These are phyloP conservation scores for Picea mariana DNA, from an alignment of 83 land plant genomes.

Conservation along the genomic window DNA sequence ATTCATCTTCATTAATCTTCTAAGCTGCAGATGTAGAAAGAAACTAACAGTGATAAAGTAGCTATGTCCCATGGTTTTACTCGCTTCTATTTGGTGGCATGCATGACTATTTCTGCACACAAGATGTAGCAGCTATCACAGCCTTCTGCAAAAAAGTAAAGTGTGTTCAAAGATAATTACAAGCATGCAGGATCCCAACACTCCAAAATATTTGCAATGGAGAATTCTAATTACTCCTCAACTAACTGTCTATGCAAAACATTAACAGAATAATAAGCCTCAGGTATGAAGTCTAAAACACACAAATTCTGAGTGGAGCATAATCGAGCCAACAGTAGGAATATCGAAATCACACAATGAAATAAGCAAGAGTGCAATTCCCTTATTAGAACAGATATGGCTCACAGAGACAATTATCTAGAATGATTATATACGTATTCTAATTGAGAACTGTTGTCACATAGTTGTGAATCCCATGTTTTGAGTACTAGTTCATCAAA, in stretches of 20 bases:
- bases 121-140: not conserved
- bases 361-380: not conserved
- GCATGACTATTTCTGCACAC: not conserved
- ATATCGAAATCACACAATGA: not conserved
- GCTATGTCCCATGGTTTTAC: not conserved
- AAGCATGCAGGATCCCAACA: not conserved
- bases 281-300: not conserved
- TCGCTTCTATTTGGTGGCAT: no score
- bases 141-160: not conserved
- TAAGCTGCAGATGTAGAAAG: not conserved
- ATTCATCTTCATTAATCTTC: not conserved
- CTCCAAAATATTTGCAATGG: not conserved
- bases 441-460: not conserved
- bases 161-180: not conserved
- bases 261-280: not conserved
- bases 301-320: not conserved
- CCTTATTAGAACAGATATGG: not conserved
- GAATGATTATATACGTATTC: not conserved
- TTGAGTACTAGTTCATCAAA: not conserved
- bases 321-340: not conserved
- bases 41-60: not conserved
- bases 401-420: not conserved
- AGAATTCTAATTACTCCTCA: not conserved
- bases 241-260: not conserved
- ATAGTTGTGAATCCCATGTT: not conserved